Percentiles rank a stretch among this genome's conserved stretches.
These are phyloP conservation scores for Boletus calvinii DNA, from an alignment of 1,284 basidiomycete genomes.

Conservation along the genomic window DNA sequence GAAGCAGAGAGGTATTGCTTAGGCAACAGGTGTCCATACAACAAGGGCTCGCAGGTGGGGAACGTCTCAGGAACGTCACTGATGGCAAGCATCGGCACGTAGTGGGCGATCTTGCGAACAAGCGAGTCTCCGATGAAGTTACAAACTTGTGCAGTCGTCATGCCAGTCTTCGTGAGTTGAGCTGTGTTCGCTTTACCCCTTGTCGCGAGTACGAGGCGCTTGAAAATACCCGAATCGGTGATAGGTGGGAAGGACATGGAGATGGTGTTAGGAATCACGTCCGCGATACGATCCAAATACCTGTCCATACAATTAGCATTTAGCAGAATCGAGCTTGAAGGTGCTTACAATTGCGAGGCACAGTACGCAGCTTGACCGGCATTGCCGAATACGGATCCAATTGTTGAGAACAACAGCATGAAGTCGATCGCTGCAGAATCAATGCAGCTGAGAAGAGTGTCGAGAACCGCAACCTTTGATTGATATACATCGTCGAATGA, in stretches of 20 bases:
- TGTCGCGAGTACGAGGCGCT: conserved; percentile 28
- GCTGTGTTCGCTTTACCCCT: conserved; percentile 31
- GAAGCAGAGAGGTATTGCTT: conserved; percentile 23
- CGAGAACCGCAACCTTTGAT: conserved; percentile 32
- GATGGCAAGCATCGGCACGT: conserved; percentile 32
- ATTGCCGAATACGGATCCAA: conserved; percentile 34
- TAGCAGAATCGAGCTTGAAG: not conserved
- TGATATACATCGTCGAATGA: conserved; percentile 33
- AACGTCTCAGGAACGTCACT: conserved; percentile 26
- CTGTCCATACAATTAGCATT: conserved; percentile 12
- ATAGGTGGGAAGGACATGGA: conserved; percentile 37
- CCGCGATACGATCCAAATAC: conserved; percentile 32
- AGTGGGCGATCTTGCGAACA: conserved; percentile 31
- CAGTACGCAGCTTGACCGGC: conserved; percentile 36
- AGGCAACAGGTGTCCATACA: conserved; percentile 26
- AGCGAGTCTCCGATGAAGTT: conserved; percentile 34
- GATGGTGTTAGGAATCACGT: conserved; percentile 29
- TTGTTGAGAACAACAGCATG: conserved; percentile 33
- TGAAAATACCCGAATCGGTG: conserved; percentile 34
- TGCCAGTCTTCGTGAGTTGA: conserved; percentile 32
- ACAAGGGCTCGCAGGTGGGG: conserved; percentile 24
- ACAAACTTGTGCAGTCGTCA: conserved; percentile 34
- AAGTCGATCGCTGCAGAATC: conserved; percentile 32
- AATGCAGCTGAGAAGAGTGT: conserved; percentile 25
- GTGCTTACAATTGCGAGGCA: conserved; percentile 28